phyloP scores from a whole-genome alignment of 768 basidiomycete species.

The Austroboletus festivus region DNA sequence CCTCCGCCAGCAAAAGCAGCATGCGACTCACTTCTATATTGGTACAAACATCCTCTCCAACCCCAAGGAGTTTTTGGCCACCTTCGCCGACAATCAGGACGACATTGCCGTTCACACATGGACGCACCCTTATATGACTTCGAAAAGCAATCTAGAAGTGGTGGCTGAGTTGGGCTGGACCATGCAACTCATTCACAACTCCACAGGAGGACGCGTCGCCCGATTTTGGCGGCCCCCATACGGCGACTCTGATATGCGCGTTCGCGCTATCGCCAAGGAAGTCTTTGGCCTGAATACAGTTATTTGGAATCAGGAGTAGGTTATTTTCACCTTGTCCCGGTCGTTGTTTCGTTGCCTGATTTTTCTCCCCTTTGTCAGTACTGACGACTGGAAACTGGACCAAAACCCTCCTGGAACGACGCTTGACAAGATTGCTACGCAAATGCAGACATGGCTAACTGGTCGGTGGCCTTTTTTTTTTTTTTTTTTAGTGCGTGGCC shows the following conservation, averaged over 20 bases:
- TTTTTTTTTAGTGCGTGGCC: background rate
- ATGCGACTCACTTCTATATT: slow-evolving; percentile 89
- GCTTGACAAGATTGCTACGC: slow-evolving; percentile 40
- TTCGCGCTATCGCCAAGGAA: slow-evolving; percentile 79
- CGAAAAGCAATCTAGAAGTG: slow-evolving; percentile 63
- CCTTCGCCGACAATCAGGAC: slow-evolving; percentile 39
- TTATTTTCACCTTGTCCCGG: background rate
- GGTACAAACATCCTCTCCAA: slow-evolving; percentile 69
- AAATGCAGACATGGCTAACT: slow-evolving; percentile 56
- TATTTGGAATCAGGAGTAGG: slow-evolving; percentile 88
- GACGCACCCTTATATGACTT: slow-evolving; percentile 81
- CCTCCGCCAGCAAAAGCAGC: slow-evolving; percentile 58
- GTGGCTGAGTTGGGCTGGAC: slow-evolving; percentile 79
- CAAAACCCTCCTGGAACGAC: slow-evolving; percentile 40
- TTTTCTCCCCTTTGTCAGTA: slow-evolving; percentile 37
- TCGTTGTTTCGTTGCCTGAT: background rate
- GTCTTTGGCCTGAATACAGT: slow-evolving; percentile 85
- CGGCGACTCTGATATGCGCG: slow-evolving; percentile 81
- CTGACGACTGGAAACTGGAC: slow-evolving; percentile 72
- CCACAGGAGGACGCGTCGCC: slow-evolving; percentile 73
- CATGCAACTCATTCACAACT: slow-evolving; percentile 73
- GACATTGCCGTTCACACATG: slow-evolving; percentile 50
- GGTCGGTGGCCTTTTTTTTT: slow-evolving; percentile 32
- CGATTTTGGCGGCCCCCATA: slow-evolving; percentile 87
- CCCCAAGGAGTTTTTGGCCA: slow-evolving; percentile 51